phyloP scores from a whole-genome alignment of 2,329 filamentous ascomycete genomes.

The Cordyceps javanica region DNA sequence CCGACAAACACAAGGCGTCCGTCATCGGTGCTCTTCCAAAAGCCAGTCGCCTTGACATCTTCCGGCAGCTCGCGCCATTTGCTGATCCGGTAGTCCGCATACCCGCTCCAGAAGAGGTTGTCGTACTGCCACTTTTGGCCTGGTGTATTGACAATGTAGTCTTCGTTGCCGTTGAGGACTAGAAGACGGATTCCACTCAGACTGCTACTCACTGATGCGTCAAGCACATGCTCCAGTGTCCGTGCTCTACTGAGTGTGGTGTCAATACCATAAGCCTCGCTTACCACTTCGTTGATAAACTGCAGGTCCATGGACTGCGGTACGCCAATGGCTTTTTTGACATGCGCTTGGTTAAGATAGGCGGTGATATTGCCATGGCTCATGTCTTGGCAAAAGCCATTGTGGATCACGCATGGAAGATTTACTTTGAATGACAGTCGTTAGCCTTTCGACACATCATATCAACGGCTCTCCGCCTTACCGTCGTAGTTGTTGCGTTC shows the following conservation, averaged over 20 bases:
- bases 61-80: slow-evolving; percentile 7
- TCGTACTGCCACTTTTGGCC: slow-evolving; percentile 30
- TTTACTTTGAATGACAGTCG: neutral
- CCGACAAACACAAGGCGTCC: slow-evolving; percentile 17
- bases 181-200: slow-evolving; percentile 14
- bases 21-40: slow-evolving; percentile 15
- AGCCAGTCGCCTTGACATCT: slow-evolving; percentile 1
- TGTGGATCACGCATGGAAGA: slow-evolving; percentile 14
- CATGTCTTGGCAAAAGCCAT: slow-evolving; percentile 18
- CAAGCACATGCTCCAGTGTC: neutral
- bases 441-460: slow-evolving; percentile 32
- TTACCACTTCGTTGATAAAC: neutral
- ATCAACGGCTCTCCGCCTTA: slow-evolving; percentile 20
- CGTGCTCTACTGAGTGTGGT: neutral
- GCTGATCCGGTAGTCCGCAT: slow-evolving; percentile 32
- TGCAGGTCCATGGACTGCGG: slow-evolving; percentile 14
- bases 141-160: slow-evolving; percentile 18
- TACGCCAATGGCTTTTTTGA: slow-evolving; percentile 16
- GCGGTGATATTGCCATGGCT: slow-evolving; percentile 17
- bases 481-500: slow-evolving; percentile 39
- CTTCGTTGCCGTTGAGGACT: slow-evolving; percentile 17
- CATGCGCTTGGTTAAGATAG: slow-evolving; percentile 16
- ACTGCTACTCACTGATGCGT: neutral
- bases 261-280: neutral
- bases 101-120: slow-evolving; percentile 35